phyloP scores from a whole-genome alignment of 495 filamentous ascomycete genomes.

The Bathelium albidoporum region DNA sequence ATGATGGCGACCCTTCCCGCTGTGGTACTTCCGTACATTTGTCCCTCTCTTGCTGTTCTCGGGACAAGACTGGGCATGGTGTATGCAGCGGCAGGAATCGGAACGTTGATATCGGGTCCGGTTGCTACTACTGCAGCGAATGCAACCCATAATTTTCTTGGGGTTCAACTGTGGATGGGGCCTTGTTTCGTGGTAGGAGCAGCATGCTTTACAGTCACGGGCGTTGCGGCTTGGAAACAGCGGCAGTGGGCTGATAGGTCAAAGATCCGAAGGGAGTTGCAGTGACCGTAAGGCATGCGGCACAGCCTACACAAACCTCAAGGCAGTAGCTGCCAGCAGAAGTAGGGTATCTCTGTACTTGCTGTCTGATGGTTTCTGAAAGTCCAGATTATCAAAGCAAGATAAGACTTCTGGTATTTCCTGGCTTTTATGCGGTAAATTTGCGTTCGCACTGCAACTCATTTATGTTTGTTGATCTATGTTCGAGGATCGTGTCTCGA shows the following conservation, averaged over 20 bases:
- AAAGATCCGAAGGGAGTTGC: too few relatives aligned
- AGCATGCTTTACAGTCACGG: background rate
- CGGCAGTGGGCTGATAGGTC: background rate
- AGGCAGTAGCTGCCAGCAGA: too few relatives aligned
- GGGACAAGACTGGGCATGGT: constrained; percentile 61
- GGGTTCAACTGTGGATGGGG: background rate
- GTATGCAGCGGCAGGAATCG: background rate
- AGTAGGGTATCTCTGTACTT: too few relatives aligned
- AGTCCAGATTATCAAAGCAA: too few relatives aligned
- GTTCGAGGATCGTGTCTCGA: too few relatives aligned
- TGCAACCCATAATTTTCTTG: background rate
- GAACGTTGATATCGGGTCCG: background rate
- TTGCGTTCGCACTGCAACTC: too few relatives aligned
- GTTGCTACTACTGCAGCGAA: background rate
- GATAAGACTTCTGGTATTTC: too few relatives aligned
- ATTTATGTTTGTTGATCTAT: too few relatives aligned
- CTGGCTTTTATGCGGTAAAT: too few relatives aligned
- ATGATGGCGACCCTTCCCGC: constrained; percentile 56
- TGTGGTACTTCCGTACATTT: constrained; percentile 47
- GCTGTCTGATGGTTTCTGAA: too few relatives aligned
- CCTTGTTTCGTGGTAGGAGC: background rate
- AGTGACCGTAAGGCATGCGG: too few relatives aligned
- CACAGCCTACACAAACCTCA: too few relatives aligned
- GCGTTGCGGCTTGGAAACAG: background rate
- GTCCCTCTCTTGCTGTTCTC: constrained; percentile 46